Percentiles rank a stretch among this genome's conserved stretches.
Evolutionary conservation across 1,284 basidiomycete genomes (phyloP).

Genomic region (Pseudozyma hubeiensis): DNA sequence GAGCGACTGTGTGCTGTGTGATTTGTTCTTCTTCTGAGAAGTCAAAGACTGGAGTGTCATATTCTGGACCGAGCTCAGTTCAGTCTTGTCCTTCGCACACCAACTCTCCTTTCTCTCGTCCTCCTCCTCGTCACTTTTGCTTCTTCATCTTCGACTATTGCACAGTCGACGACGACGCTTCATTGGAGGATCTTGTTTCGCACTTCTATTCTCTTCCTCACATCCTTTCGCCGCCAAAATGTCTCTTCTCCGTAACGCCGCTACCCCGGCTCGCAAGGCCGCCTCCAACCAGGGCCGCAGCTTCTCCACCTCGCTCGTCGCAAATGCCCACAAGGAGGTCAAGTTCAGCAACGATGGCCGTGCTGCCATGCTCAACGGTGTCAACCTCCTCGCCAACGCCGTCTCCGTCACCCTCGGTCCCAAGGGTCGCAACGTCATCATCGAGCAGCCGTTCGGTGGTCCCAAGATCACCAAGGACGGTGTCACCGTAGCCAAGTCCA

Average conservation of each 20-base stretch:
- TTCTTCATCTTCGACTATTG: conserved; percentile 9
- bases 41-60: no score
- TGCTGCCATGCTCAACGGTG: conserved; percentile 91
- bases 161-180: conserved; percentile 7
- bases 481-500: conserved; percentile 96
- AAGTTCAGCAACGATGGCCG: conserved; percentile 96
- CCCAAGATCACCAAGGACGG: conserved; percentile 99
- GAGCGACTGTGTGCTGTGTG: no score
- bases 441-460: conserved; percentile 95
- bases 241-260: conserved; percentile 59
- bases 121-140: not conserved
- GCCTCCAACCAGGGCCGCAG: conserved; percentile 48
- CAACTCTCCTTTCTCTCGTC: conserved; percentile 9
- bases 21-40: no score
- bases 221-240: conserved; percentile 19
- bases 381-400: conserved; percentile 84
- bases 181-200: conserved; percentile 13
- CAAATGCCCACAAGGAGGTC: conserved; percentile 82
- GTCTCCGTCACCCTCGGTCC: conserved; percentile 92
- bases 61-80: not conserved
- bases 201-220: not conserved
- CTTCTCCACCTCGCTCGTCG: conserved; percentile 57
- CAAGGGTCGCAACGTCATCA: conserved; percentile 99
- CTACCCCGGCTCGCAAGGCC: conserved; percentile 49
- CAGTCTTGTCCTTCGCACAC: no score